These are phyloP conservation scores for Solanum aculeatissimum DNA, from an alignment of 305 asterid genomes.

Conservation along the genomic window DNA sequence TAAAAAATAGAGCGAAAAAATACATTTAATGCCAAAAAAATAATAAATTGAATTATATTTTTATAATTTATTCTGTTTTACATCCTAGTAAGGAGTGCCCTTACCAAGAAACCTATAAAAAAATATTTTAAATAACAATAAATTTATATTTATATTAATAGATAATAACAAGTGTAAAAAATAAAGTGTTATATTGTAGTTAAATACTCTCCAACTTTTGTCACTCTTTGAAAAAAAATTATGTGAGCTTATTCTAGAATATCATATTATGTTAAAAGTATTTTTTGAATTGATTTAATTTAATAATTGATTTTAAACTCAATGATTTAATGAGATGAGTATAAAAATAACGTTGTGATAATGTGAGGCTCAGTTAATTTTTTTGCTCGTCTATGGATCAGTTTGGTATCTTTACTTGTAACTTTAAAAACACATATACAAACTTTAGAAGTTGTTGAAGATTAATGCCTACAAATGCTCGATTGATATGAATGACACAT, in stretches of 20 bases:
- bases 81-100: neutral
- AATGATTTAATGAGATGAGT: neutral
- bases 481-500: neutral
- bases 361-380: neutral
- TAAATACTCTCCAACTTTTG: too few species aligned
- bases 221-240: neutral
- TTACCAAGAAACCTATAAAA: neutral
- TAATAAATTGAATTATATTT: neutral
- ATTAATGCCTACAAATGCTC: neutral
- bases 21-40: too few species aligned
- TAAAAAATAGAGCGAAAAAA: too few species aligned
- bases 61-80: neutral
- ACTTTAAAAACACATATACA: neutral
- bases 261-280: neutral
- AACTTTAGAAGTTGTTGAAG: neutral
- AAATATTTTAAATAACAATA: too few species aligned
- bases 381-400: neutral
- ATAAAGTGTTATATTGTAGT: too few species aligned
- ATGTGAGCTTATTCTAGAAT: accelerated
- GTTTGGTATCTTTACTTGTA: neutral
- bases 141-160: too few species aligned
- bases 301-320: neutral
- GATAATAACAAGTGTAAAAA: too few species aligned
- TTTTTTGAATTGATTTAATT: neutral
- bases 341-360: neutral